phyloP scores from a whole-genome alignment of 768 basidiomycete genomes.

The Rubroboletus satanas region DNA sequence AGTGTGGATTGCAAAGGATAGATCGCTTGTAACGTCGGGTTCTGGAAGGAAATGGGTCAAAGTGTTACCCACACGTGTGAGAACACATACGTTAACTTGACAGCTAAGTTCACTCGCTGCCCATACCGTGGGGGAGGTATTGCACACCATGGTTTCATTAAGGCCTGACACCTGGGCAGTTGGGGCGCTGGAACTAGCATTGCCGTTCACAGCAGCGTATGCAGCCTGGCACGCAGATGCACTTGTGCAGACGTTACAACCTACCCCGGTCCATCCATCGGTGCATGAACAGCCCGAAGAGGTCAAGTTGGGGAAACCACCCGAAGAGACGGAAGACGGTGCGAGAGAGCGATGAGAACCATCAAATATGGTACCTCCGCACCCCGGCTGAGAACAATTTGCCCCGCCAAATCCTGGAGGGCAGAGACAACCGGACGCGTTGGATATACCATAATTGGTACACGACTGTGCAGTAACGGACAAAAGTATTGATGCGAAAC shows the following conservation, averaged over 20 bases:
- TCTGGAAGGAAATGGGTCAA: constrained; percentile 41
- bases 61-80: neutral
- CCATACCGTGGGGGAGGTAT: constrained; percentile 62
- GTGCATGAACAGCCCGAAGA: constrained; percentile 65
- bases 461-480: constrained; percentile 24
- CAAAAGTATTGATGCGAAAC: constrained; percentile 9
- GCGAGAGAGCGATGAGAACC: constrained; percentile 55
- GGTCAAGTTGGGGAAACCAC: constrained; percentile 61
- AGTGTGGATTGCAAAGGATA: constrained; percentile 70
- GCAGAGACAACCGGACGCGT: constrained; percentile 53
- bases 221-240: constrained; percentile 66
- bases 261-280: constrained; percentile 71
- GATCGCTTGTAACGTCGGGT: constrained; percentile 76
- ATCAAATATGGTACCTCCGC: constrained; percentile 81
- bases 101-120: constrained; percentile 85
- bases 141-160: constrained; percentile 75
- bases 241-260: constrained; percentile 76
- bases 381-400: constrained; percentile 65
- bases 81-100: constrained; percentile 63
- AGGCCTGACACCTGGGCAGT: constrained; percentile 31
- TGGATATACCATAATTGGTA: constrained; percentile 24
- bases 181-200: constrained; percentile 31
- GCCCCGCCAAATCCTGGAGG: constrained; percentile 78
- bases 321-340: constrained; percentile 33
- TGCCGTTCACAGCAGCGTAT: constrained; percentile 41